Conservation (phyloP, 768 basidiomycete species). For the Boletus tylopilopsis region DNA sequence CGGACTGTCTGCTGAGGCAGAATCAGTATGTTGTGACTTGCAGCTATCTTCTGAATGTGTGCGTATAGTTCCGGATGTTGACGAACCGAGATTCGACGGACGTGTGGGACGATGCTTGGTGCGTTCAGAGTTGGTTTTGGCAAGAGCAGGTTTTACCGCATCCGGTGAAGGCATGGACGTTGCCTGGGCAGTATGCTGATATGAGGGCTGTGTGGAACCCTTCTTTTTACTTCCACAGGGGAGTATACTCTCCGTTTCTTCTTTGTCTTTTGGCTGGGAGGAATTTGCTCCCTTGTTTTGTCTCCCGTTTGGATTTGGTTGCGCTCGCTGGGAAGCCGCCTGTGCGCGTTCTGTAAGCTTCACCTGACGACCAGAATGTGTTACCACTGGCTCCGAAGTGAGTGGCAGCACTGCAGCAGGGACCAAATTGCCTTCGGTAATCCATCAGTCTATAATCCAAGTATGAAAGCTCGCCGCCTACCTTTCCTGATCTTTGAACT, state of each 20-base stretch:
- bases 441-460: slow-evolving; percentile 1
- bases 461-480: slow-evolving; percentile 8
- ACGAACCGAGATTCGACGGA: slow-evolving; percentile 15
- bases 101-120: not conserved
- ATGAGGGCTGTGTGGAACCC: not conserved
- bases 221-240: not conserved
- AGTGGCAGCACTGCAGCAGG: slow-evolving; percentile 1
- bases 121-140: not conserved
- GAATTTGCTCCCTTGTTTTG: slow-evolving; percentile 5
- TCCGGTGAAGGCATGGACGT: not conserved
- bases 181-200: not conserved
- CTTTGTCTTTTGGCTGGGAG: not conserved
- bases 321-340: slow-evolving; percentile 4
- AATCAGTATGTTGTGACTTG: not conserved
- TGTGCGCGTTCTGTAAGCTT: slow-evolving; percentile 20
- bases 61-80: not conserved
- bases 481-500: slow-evolving; percentile 25
- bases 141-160: not conserved
- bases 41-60: not conserved
- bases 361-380: slow-evolving; percentile 23
- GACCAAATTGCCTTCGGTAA: slow-evolving; percentile 11
- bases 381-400: slow-evolving; percentile 11
- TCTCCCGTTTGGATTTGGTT: not conserved
- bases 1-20: not conserved
- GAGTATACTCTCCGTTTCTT: not conserved